Conservation (phyloP, 257 asterid species). For the Jacaranda mimosifolia region DNA sequence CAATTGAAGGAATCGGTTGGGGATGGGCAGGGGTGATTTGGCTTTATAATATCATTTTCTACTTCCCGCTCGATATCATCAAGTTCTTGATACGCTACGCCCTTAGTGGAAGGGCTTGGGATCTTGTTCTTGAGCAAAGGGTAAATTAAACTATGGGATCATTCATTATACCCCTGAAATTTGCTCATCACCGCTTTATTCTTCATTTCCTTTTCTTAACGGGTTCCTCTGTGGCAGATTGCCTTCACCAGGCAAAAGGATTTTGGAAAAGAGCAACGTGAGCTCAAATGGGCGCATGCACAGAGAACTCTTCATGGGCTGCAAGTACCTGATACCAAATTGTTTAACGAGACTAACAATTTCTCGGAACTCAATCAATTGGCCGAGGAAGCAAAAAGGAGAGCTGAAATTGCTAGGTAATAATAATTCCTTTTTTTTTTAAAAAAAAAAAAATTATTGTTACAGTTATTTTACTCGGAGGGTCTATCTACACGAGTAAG, state of each 20-base stretch:
- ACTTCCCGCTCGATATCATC: slow-evolving; percentile 86
- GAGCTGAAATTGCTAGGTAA: slow-evolving; percentile 98
- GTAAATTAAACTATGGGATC: slow-evolving; percentile 41
- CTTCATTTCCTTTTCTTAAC: not conserved
- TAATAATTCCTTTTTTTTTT: not conserved
- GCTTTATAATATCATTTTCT: slow-evolving; percentile 84
- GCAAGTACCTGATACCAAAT: slow-evolving; percentile 91
- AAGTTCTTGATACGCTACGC: slow-evolving; percentile 83
- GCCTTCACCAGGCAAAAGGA: slow-evolving; percentile 97
- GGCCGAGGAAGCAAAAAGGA: slow-evolving; percentile 97
- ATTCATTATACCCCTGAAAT: not conserved
- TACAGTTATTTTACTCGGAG: not conserved
- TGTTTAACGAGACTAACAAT: slow-evolving; percentile 75
- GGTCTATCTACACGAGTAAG: not conserved
- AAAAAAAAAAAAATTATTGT: no score
- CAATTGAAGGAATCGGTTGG: slow-evolving; percentile 99
- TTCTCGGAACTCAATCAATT: slow-evolving; percentile 92
- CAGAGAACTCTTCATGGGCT: slow-evolving; percentile 97
- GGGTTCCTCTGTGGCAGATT: slow-evolving; percentile 55
- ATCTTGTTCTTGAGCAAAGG: slow-evolving; percentile 95
- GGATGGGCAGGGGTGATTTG: slow-evolving; percentile 99
- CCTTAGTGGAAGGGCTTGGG: slow-evolving; percentile 98
- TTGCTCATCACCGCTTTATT: not conserved
- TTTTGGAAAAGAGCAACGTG: slow-evolving; percentile 97
- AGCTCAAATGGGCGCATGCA: slow-evolving; percentile 96